phyloP scores from a whole-genome alignment of 805 yeast species.

The Yamadazyma philogaea region DNA sequence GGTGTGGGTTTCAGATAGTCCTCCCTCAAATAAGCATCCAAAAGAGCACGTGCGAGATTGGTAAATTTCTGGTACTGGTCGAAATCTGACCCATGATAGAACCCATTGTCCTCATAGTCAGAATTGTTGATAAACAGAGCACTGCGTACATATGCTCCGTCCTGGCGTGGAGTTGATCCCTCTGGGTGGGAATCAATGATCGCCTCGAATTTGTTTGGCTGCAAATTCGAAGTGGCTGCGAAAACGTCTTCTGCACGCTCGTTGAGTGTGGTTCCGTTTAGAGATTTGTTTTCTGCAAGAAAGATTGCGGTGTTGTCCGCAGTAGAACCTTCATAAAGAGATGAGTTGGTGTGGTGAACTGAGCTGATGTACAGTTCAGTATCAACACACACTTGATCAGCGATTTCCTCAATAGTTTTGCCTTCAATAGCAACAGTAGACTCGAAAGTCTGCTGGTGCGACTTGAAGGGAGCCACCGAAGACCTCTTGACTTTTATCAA shows the following conservation, averaged over 20 bases:
- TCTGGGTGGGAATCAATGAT: not conserved
- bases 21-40: not conserved
- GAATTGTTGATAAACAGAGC: not conserved
- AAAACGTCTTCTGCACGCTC: not conserved
- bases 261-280: not conserved
- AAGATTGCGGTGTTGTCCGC: not conserved
- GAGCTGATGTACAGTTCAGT: not conserved
- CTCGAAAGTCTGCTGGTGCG: not conserved
- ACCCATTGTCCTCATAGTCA: not conserved
- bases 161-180: not conserved
- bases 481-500: not conserved
- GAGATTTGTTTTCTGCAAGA: not conserved
- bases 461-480: not conserved
- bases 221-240: not conserved
- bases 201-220: not conserved
- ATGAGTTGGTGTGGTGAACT: not conserved
- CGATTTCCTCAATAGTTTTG: not conserved
- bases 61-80: not conserved
- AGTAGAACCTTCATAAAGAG: not conserved
- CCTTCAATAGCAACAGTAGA: not conserved
- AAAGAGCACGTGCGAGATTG: not conserved
- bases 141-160: not conserved
- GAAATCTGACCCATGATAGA: not conserved
- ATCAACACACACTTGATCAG: not conserved
- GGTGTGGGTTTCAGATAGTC: not conserved